Base-by-base conservation (phyloP, 1,284 basidiomycete species). In the Heterobasidion parviporum region DNA sequence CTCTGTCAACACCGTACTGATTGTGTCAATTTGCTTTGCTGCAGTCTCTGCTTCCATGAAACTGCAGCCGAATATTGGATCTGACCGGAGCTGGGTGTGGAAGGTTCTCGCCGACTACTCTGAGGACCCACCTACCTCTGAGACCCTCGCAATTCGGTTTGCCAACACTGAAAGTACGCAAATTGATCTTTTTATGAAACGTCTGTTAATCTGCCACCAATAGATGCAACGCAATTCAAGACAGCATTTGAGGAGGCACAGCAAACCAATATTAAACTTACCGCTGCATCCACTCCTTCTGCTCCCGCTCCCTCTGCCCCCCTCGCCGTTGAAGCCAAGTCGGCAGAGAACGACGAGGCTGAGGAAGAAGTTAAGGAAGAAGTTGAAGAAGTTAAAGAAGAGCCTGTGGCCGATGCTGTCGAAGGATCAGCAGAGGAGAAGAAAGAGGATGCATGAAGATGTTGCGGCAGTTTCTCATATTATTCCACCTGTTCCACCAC, bases 41-140 rank as follows among this genome's bases (percentile, higher is more conserved):
- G 0, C 63, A 98, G 96, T 99, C 69, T 77, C 89, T 36, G 64
- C 81, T 52, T 94, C 98, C 61, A 99, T 99, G 92, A 87, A 80
- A 67, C 87, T 99, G 62, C 91, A 95, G 68, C 94, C 96, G 65
- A 99, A 99, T 76, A 94, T 99, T 67, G 97, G 96, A 52, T 98
- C 95, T 54, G 97, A 99, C 78, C 87, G 97, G 72, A 97, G 94
- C 65, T 99, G 97, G 97, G 97, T 99, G 44, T 99, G 90, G 89
- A 95, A 98, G 74, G 95, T 97, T 55, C 82, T 87, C 55, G 97
- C 96, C 48, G 97, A 99, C 72, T 94, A 92, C 68, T 85, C 96
- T 54, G 95, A 98, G 69, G 81, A 82, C 57, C 92, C 91, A 56
- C 83, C 95, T 18, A 89, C 88, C 47, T 74, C 94, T 20, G 96